Base-by-base conservation (phyloP, 2,329 filamentous ascomycete genomes). In the Ophiosphaerella narmari region DNA sequence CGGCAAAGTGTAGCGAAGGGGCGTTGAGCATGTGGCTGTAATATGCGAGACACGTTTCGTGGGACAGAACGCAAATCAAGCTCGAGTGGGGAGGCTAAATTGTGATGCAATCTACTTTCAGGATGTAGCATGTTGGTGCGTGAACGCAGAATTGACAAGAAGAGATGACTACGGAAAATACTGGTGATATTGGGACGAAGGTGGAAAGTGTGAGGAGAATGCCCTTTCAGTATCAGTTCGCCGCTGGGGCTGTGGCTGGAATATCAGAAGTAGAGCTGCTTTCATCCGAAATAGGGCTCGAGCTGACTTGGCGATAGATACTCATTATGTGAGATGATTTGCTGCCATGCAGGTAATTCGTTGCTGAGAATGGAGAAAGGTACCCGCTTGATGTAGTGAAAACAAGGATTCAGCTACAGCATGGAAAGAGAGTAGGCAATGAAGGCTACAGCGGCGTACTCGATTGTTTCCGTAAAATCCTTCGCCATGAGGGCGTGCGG, bases 341-440 rank as follows among this genome's bases (percentile, higher is more conserved):
- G 21, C 26, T 18, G 9, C 5, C 11, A 12, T 31, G n/a, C 3
- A 16, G 24, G 6, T n/a, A 33, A 6, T 2, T 16, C 7, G 6
- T 37, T 46, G 39, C 63, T 68, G 58, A 68, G 55, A 57, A 21
- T 46, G 59, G 59, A 64, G 59, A 48, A 57, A 68, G 66, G 66
- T 68, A 69, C 45, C 66, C 66, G 5, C 62, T 69, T 41, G 66
- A 69, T 50, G 65, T 69, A 12, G 66, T 69, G 4, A 69, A 69
- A 43, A 69, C 66, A 12, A 50, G 63, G 9, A 69, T 69, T 33
- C 66, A 69, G 41, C 45, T 69, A 7, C 66, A 69, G 42, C 63
- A 66, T 51, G 66, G 66, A 23, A 55, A 45, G 9, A 43, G 47
- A 1, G 31, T 46, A 5, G 55, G 55, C 18, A 61, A 55, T 1